Percentiles rank a stretch among this genome's conserved stretches.
phyloP scores from a whole-genome alignment of 805 yeast genomes.

The Myxozyma nipponensis region DNA sequence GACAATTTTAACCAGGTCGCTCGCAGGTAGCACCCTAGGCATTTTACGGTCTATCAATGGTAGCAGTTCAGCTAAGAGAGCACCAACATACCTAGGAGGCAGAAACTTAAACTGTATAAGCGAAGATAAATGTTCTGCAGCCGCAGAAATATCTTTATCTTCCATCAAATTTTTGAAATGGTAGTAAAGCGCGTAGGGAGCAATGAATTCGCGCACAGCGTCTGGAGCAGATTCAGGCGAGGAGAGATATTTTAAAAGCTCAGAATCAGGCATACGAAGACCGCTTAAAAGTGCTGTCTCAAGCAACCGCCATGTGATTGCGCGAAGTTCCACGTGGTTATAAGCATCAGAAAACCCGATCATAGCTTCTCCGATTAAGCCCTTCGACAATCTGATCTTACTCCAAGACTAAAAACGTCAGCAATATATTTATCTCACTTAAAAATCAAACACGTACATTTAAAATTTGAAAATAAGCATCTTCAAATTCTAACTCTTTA shows the following conservation, averaged over 20 bases:
- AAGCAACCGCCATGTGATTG: constrained; percentile 32
- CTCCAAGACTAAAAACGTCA: constrained; percentile 20
- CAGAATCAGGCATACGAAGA: constrained; percentile 14
- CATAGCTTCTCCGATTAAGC: constrained; percentile 29
- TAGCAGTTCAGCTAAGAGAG: constrained; percentile 15
- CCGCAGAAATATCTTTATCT: constrained; percentile 13
- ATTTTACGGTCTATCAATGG: constrained; percentile 8
- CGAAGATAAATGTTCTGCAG: constrained; percentile 28
- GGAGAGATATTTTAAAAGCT: constrained; percentile 9
- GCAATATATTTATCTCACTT: neutral
- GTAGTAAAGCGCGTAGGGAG: constrained; percentile 36
- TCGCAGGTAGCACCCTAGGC: constrained; percentile 20
- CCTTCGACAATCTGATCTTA: constrained; percentile 4
- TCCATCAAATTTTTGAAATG: constrained; percentile 17
- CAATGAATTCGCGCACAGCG: constrained; percentile 32
- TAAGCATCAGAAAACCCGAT: constrained; percentile 28
- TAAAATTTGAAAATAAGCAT: constrained; percentile 6
- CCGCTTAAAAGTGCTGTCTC: constrained; percentile 29
- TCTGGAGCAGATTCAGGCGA: constrained; percentile 22
- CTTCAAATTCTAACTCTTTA: constrained; percentile 17
- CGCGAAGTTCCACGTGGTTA: constrained; percentile 26
- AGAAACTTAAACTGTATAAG: constrained; percentile 33
- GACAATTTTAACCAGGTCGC: constrained; percentile 25
- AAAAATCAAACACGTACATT: constrained; percentile 12
- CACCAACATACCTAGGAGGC: constrained; percentile 22